phyloP scores from a whole-genome alignment of 2,329 filamentous ascomycete species.

The Colletotrichum tabaci region DNA sequence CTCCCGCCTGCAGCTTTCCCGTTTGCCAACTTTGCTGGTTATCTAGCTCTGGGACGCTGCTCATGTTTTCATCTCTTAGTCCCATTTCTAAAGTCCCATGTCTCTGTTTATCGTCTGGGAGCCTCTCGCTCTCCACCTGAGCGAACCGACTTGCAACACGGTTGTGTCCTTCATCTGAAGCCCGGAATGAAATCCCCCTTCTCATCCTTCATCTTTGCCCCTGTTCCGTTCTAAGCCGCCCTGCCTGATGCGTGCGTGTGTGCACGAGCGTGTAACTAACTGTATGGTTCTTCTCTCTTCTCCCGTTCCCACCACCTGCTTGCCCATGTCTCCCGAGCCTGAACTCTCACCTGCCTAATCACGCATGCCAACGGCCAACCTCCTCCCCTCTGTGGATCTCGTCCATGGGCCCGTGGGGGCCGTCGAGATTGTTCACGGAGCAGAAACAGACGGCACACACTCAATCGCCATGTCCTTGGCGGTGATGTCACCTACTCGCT shows the following conservation, averaged over 20 bases:
- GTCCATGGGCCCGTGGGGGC: neutral
- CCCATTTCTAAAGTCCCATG: neutral
- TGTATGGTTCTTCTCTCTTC: neutral
- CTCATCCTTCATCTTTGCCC: neutral
- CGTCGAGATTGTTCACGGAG: neutral
- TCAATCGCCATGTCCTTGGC: neutral
- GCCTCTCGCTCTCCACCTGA: neutral
- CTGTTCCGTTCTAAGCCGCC: neutral
- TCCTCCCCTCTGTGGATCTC: constrained; percentile 2
- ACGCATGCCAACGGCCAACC: neutral
- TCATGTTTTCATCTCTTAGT: neutral
- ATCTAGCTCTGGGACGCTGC: neutral
- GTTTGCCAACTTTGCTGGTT: neutral
- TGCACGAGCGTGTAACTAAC: too few relatives aligned
- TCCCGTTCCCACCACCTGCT: neutral
- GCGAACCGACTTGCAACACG: neutral
- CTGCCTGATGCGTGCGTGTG: neutral
- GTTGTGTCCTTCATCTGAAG: neutral
- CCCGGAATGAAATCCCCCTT: neutral
- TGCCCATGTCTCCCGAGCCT: neutral
- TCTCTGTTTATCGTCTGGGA: neutral
- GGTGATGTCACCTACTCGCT: constrained; percentile 31
- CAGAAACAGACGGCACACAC: neutral
- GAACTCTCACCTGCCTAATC: constrained; percentile 7
- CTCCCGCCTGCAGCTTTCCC: neutral